Base-by-base conservation (phyloP, 2,329 filamentous ascomycete genomes). In the Didymellaceae sp. region DNA sequence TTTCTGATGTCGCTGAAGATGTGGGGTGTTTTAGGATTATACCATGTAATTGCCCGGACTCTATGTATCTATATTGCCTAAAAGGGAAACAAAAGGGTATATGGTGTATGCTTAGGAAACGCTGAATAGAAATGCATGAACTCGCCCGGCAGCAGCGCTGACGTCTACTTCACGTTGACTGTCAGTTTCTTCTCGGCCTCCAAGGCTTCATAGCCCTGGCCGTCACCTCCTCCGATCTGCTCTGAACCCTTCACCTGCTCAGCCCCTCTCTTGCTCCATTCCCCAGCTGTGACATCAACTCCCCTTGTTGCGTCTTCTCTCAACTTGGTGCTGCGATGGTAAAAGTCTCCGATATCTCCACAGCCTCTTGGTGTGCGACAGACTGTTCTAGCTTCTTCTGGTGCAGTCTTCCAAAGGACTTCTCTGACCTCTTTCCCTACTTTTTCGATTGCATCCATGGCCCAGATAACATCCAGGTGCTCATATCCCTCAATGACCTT, bases 401-500 rank as follows among this genome's bases (percentile, higher is more conserved):
- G 72, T 46, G 81, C 78, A 1, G 90, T 96, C 72, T 86, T 86
- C 92, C 92, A 97, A 10, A 97, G 73, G 11, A 95, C 87, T 63
- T 93, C 87, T 22, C 86, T 82, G 0, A 97, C 78, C 74, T 96
- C 92, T 48, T 78, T 80, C 5, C 92, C 94, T 1, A 97, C 89
- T 70, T 93, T 84, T 38, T 93, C 86, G 13, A 91, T 84, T 0
- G 86, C 85, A 66, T 97, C 91, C 80, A 97, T 90, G 0, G 92
- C 91, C 93, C 93, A 97, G 28, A 97, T 85, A 1, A 97, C 90
- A 74, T 97, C 93, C 4, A 97, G 80, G 74, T 97, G 93, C 75
- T 97, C 93, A 70, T 96, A 73, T 37, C 88, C 90, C 2, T 90
- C 85, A 33, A 97, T 88, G 17, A 95, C 78, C 68, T 90, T 95